Base-by-base conservation (phyloP, 1,284 basidiomycete species). In the Schizophyllum commune region DNA sequence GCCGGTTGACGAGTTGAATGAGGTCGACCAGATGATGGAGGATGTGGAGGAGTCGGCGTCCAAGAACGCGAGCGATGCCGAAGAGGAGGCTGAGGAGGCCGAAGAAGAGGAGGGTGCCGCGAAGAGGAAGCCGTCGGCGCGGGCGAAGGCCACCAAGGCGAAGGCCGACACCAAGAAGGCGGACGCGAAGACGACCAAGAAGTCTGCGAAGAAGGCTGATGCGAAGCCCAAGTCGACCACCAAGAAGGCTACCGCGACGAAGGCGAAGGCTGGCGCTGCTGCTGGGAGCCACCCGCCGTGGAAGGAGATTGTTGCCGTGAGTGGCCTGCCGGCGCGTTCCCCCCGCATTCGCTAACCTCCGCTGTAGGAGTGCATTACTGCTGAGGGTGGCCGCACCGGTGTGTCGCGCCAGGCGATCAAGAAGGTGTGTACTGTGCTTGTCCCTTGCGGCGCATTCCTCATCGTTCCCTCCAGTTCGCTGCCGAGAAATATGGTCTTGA, bases 321-420 rank as follows among this genome's bases (percentile, higher is more conserved):
- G 53, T 21, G 9, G 53, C 19, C 20, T 21, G 19, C 19, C 13
- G 27, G 3, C 53, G 11, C 11, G 9, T 13, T 15, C 3, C 27
- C 19, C 3, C 11, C 39, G 9, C 39, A 17, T 55, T 11, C 27
- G 4, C 27, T 55, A 3, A 39, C 17, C 15, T 58, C 9, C 20
- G 1, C 17, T 9, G n/a, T 11, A 58, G 34, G 57, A 34, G 19
- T 34, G 32, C 57, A 39, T 21, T 33, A 19, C 32, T 13, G 17
- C 57, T 57, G 56, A 57, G 11, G 56, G 27, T n/a, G 32, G n/a
- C 13, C 56, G 27, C 27, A 19, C 32, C 6, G 94, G 94, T 73
- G 92, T 96, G 66, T 95, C 93, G 68, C 90, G 94, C 61, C 91
- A 89, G 63, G 86, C 89, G 71, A 93, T 97, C 78, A 96, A 96